These are phyloP conservation scores for Ceratocystis harringtonii DNA, from an alignment of 2,329 filamentous ascomycete genomes.

Conservation along the genomic window DNA sequence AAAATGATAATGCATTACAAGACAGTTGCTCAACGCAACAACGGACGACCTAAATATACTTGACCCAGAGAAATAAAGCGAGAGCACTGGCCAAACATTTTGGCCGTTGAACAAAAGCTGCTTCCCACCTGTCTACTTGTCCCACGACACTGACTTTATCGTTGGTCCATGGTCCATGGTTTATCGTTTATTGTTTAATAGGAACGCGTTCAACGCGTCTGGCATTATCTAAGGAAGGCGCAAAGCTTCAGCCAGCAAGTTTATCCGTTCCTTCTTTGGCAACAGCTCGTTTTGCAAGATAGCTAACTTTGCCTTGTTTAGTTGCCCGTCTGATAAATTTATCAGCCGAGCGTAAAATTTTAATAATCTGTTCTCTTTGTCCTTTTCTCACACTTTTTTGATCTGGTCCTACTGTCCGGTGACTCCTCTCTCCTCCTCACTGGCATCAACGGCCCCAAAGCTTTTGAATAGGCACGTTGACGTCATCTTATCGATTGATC, in stretches of 20 bases:
- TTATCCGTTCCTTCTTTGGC: neutral
- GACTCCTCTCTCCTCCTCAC: neutral
- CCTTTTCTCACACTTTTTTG: neutral
- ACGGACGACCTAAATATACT: neutral
- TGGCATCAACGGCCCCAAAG: neutral
- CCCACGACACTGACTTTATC: neutral
- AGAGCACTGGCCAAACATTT: no score
- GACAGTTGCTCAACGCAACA: neutral
- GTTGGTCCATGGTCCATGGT: neutral
- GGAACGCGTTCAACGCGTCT: conserved; percentile 14
- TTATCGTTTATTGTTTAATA: conserved; percentile 4
- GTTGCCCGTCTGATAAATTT: neutral
- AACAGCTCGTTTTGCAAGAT: neutral
- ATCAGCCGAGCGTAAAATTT: neutral
- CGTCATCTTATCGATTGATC: neutral
- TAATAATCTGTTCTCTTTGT: neutral
- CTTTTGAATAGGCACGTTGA: neutral
- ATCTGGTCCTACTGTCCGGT: neutral
- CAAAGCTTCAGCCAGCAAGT: neutral
- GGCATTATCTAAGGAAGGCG: neutral
- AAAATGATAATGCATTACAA: neutral
- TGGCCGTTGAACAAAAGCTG: neutral
- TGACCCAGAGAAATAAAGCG: neutral
- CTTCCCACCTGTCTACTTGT: neutral
- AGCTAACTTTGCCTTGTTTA: neutral